Conservation (phyloP, 2,329 filamentous ascomycete species). For the Fusarium brevicatenulatum region DNA sequence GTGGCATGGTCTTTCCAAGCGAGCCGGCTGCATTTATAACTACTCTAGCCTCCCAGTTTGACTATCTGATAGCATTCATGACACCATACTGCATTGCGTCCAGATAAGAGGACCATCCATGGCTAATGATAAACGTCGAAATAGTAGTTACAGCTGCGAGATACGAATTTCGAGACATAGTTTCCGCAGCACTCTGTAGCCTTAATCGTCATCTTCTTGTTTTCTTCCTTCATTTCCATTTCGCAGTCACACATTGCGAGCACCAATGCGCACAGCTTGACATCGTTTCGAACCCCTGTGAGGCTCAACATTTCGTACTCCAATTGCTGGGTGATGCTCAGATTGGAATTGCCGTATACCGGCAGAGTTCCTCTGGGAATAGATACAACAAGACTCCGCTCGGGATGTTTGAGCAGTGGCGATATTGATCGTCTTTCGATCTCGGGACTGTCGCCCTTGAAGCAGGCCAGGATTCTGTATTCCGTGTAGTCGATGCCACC, state of each 20-base stretch:
- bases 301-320: background rate
- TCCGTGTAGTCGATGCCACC: background rate
- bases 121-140: background rate
- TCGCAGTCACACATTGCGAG: background rate
- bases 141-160: background rate
- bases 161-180: background rate
- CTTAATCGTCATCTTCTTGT: background rate
- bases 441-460: background rate
- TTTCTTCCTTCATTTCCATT: too few species aligned
- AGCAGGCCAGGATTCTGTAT: background rate
- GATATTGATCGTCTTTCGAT: background rate
- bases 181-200: background rate
- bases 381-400: fast-evolving
- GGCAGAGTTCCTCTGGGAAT: background rate
- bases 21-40: background rate
- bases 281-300: background rate
- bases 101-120: too few species aligned
- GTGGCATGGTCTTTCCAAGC: background rate
- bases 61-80: background rate
- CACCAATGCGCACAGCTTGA: background rate
- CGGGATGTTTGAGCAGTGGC: fast-evolving
- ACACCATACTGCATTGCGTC: background rate
- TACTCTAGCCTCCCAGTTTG: background rate
- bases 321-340: background rate
- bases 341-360: background rate